These are phyloP conservation scores for Colletotrichum nymphaeae DNA, from an alignment of 2,329 filamentous ascomycete genomes.

Conservation along the genomic window DNA sequence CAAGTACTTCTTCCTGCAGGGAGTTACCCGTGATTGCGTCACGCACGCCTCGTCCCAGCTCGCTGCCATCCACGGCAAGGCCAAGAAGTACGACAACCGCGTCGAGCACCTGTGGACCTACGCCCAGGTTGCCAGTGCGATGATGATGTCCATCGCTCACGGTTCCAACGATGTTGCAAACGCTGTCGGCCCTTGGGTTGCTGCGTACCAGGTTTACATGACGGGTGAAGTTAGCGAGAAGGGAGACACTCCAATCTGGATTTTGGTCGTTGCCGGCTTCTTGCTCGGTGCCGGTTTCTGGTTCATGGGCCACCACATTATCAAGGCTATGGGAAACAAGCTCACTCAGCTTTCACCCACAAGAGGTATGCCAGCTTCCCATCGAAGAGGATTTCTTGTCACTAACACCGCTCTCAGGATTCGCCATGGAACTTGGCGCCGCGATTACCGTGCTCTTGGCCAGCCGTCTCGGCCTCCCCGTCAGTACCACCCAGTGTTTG, in stretches of 20 bases:
- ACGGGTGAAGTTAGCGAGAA: conserved; percentile 44
- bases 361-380: conserved; percentile 37
- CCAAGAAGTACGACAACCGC: conserved; percentile 55
- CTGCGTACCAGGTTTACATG: conserved; percentile 48
- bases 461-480: conserved; percentile 39
- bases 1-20: conserved; percentile 40
- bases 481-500: conserved; percentile 43
- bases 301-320: conserved; percentile 53
- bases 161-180: conserved; percentile 57
- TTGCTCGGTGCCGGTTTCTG: conserved; percentile 53
- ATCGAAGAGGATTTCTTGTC: not conserved
- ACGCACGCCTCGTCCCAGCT: conserved; percentile 43
- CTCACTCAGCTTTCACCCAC: conserved; percentile 52
- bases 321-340: conserved; percentile 52
- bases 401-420: not conserved
- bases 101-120: conserved; percentile 61
- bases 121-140: conserved; percentile 52
- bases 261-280: conserved; percentile 49
- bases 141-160: conserved; percentile 55
- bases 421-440: conserved; percentile 51
- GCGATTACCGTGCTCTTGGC: conserved; percentile 47
- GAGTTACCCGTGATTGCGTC: conserved; percentile 39
- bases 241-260: conserved; percentile 51
- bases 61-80: conserved; percentile 41
- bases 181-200: conserved; percentile 53